These are phyloP conservation scores for Hirschioporus abietinus DNA, from an alignment of 768 basidiomycete species.

Conservation along the genomic window DNA sequence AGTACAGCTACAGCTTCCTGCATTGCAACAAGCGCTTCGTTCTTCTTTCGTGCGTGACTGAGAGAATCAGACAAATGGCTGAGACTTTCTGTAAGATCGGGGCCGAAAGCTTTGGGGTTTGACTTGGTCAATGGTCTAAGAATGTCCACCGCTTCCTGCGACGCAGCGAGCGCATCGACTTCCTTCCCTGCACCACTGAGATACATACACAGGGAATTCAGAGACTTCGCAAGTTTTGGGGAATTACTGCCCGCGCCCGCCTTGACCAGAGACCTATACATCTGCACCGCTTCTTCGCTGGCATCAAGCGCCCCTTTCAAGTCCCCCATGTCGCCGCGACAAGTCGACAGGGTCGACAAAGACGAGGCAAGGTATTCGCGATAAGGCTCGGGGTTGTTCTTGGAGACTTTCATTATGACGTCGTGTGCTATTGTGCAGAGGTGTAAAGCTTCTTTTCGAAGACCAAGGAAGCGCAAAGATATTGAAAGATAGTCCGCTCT, in stretches of 20 bases:
- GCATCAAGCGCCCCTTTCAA: constrained; percentile 8
- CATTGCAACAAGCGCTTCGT: constrained; percentile 12
- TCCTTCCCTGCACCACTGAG: background rate
- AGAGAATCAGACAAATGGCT: constrained; percentile 7
- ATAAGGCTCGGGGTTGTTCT: background rate
- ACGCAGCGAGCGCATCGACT: background rate
- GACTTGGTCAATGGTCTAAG: background rate
- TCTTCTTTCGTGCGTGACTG: constrained; percentile 1
- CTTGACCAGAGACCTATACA: constrained; percentile 10
- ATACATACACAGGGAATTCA: constrained; percentile 6
- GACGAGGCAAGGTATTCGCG: constrained; percentile 8
- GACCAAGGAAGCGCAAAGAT: constrained; percentile 6
- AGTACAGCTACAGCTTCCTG: constrained; percentile 4
- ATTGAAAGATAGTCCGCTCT: no score
- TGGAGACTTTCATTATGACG: background rate
- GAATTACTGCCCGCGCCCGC: constrained; percentile 6
- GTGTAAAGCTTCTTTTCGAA: constrained; percentile 9
- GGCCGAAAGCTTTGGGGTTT: background rate
- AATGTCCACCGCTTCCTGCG: background rate
- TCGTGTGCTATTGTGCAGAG: background rate
- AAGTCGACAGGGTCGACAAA: constrained; percentile 3
- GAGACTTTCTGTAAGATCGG: constrained; percentile 4
- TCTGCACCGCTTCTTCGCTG: constrained; percentile 7
- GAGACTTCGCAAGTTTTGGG: constrained; percentile 8
- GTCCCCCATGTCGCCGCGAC: constrained; percentile 9